phyloP scores from a whole-genome alignment of 331 rosid species.

The Spiraea crenata region DNA sequence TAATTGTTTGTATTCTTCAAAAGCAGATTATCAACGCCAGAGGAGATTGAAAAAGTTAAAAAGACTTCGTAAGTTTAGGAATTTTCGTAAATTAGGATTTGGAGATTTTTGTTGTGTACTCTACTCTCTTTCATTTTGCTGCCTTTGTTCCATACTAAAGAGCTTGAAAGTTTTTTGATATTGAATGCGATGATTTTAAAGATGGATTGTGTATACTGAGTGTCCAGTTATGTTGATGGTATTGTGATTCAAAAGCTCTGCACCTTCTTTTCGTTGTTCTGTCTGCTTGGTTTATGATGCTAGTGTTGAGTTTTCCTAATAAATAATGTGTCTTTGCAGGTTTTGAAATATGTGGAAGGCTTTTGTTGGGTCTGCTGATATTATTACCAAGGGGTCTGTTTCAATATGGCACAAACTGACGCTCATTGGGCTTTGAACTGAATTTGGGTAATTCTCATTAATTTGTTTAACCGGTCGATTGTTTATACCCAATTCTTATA shows the following conservation, averaged over 20 bases:
- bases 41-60: conserved; percentile 58
- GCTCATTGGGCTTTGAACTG: too few species aligned
- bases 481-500: too few species aligned
- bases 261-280: not conserved
- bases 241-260: not conserved
- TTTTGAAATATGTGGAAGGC: conserved; percentile 89
- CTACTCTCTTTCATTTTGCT: too few species aligned
- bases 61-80: conserved; percentile 42
- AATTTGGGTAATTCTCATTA: too few species aligned
- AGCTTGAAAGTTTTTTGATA: too few species aligned
- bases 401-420: too few species aligned
- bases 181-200: not conserved
- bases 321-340: conserved; percentile 46
- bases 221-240: conserved; percentile 2
- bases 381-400: conserved; percentile 96
- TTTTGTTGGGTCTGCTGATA: conserved; percentile 97
- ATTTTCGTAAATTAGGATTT: not conserved
- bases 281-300: not conserved
- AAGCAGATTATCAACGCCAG: conserved; percentile 38
- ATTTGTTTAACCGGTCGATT: too few species aligned
- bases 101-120: conserved; percentile 3
- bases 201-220: not conserved
- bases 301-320: conserved; percentile 1
- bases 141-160: too few species aligned
- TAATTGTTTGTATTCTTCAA: too few species aligned